These are phyloP conservation scores for Gelatoporia subvermispora DNA, from an alignment of 768 basidiomycete species.

Conservation along the genomic window DNA sequence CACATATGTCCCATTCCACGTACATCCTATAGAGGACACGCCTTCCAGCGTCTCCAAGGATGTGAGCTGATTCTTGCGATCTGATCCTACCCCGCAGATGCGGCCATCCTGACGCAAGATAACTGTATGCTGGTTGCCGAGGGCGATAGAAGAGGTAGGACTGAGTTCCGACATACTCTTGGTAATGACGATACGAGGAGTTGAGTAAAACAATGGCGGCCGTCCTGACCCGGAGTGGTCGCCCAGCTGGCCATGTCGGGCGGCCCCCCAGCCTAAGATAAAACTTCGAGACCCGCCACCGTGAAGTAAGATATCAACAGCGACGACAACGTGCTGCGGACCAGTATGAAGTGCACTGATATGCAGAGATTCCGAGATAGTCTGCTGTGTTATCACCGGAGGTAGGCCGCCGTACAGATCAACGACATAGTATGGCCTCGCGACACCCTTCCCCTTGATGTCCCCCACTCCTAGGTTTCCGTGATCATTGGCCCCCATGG, in stretches of 20 bases:
- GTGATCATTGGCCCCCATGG: slow-evolving; percentile 84
- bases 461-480: slow-evolving; percentile 68
- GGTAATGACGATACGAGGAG: slow-evolving; percentile 19
- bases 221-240: slow-evolving; percentile 17
- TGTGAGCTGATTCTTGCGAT: slow-evolving; percentile 63
- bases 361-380: no score
- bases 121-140: slow-evolving; percentile 54
- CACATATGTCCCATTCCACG: slow-evolving; percentile 78
- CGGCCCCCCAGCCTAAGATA: slow-evolving; percentile 77
- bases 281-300: slow-evolving; percentile 21
- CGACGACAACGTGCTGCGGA: slow-evolving; percentile 65
- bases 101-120: slow-evolving; percentile 40
- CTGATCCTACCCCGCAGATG: slow-evolving; percentile 57
- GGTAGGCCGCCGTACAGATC: slow-evolving; percentile 20
- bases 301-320: slow-evolving; percentile 28
- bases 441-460: slow-evolving; percentile 6
- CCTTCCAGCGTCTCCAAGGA: slow-evolving; percentile 24
- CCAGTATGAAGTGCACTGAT: slow-evolving; percentile 35
- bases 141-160: slow-evolving; percentile 22
- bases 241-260: slow-evolving; percentile 84
- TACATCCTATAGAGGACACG: slow-evolving; percentile 45
- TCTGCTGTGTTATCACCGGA: slow-evolving; percentile 16
- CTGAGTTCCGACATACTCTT: slow-evolving; percentile 1
- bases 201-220: slow-evolving; percentile 25
- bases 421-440: slow-evolving; percentile 33